Base-by-base conservation (phyloP, 306 rosid species). In the Glycine latifolia region DNA sequence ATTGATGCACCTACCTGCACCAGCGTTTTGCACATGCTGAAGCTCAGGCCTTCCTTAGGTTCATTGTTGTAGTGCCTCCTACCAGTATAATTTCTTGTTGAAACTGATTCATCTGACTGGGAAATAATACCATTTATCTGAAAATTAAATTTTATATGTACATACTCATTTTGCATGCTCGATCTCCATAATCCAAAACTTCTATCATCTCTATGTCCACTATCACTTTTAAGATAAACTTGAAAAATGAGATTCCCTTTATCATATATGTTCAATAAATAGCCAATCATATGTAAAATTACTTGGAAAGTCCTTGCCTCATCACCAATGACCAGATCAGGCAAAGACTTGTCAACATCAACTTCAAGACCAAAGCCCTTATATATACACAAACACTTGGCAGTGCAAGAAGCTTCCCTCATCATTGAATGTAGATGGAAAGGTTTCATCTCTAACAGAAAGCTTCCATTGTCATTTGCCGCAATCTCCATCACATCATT, bases 261-360 rank as follows among this genome's bases (percentile, higher is more conserved):
- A 0, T 82, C 77, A 73, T 84, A 44, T n/a, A 79, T 39, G 79
- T 83, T 86, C 78, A 91, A 71, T 15, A 93, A 86, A 82, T 86
- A 83, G 12, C 95, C 96, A 56, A 90, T 84, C 88, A 93, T 87
- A 73, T 91, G 97, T 87, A 93, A 72, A 71, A 93, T 88, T 43
- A 93, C 92, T 85, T 89, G 96, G 77, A 93, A 93, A 48, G 90
- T 73, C 89, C 97, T 87, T 63, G 86, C 84, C 60, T 89, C 96
- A n/a, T 93, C 96, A 10, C 97, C 97, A 7, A 88, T 66, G 63
- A 93, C 92, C 66, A 79, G 82, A 46, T 87, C 85, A 47, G 96
- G 96, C 87, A 93, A 84, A 7, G 96, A 86, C 76, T 80, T 93
- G 68, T 85, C 91, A 41, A 91, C 90, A 65, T 91, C 87, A 54